Percentiles rank a stretch among this genome's conserved stretches.
Evolutionary conservation across 805 yeast genomes (phyloP).

Genomic region (Alloascoidea hylecoeti): DNA sequence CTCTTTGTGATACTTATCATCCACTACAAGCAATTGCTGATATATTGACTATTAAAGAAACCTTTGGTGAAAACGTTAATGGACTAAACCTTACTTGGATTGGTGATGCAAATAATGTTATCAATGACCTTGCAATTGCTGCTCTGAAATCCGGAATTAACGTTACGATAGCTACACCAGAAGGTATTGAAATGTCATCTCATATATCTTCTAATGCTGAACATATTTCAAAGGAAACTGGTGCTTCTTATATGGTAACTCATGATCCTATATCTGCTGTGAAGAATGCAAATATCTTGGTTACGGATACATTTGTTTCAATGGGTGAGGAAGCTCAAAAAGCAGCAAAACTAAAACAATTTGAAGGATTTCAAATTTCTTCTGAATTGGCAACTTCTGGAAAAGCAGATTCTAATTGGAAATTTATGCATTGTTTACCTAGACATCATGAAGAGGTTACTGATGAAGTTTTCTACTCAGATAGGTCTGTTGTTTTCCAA

Average conservation of each 20-base stretch:
- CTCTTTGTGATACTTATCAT: conserved; percentile 85
- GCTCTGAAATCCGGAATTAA: conserved; percentile 72
- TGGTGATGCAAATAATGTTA: conserved; percentile 93
- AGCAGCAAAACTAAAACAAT: conserved; percentile 57
- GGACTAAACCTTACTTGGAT: conserved; percentile 83
- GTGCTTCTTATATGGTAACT: conserved; percentile 39
- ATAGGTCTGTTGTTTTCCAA: conserved; percentile 74
- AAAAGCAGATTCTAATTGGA: conserved; percentile 52
- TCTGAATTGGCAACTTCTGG: conserved; percentile 43
- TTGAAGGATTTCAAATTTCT: conserved; percentile 78
- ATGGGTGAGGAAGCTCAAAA: conserved; percentile 94
- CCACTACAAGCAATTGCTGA: conserved; percentile 95
- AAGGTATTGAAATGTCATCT: conserved; percentile 47
- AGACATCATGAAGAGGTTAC: conserved; percentile 90
- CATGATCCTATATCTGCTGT: conserved; percentile 72
- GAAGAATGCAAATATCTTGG: conserved; percentile 62
- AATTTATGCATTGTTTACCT: conserved; percentile 96
- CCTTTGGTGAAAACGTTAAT: conserved; percentile 29
- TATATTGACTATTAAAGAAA: conserved; percentile 71
- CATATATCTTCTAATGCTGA: conserved; percentile 40
- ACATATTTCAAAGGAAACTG: conserved; percentile 33
- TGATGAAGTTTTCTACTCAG: conserved; percentile 84
- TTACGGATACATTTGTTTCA: conserved; percentile 94
- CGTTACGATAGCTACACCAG: conserved; percentile 76
- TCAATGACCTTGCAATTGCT: conserved; percentile 86